Evolutionary conservation across 495 filamentous ascomycete species (phyloP), one percentile per base, ranked within the genome.

Genomic region (Filosporella fistucella): DNA sequence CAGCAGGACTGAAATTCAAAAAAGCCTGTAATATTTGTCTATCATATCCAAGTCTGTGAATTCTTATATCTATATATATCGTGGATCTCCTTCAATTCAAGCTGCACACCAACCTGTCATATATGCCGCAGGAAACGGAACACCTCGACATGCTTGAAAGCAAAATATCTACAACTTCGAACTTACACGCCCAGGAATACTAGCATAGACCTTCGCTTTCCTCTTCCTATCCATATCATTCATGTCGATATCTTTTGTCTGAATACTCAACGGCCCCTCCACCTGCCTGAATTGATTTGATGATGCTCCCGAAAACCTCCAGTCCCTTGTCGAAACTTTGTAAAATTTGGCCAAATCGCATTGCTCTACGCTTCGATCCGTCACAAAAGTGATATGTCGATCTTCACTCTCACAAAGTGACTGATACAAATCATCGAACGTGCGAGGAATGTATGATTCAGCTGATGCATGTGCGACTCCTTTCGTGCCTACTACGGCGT

Each of bases 381-480:
- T 25, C 2, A 16, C 20, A 21, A 40, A 34, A 5, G 6, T 10
- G 11, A 40, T 13, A 2, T 40, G 18, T 1, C 17, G 9, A 23
- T 21, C 25, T n/a, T n/a, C n/a, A 0, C 2, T 23, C 5, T 30
- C 33, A n/a, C n/a, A n/a, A n/a, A n/a, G n/a, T 13, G 10, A 7
- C 12, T 17, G 21, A 36, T 21, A 6, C 25, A 38, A 6, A 18
- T 32, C n/a, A 23, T 40, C 45, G 17, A 49, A 45, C 8, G 46
- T 44, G 8, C 39, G 14, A 10, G 45, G 39, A 10, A 49, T 23
- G 18, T 37, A 51, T 1, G 21, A 18, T 13, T 23, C 14, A 10
- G 52, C 22, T 12, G 26, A 34, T 5, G 52, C 35, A 22, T 55
- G 46, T 21, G 51, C 47, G 1, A 50, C 47, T 1, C 52, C 52